Evolutionary conservation across 2,329 filamentous ascomycete genomes (phyloP), one percentile per base, ranked within the genome.

Genomic region (Ciborinia camelliae): DNA sequence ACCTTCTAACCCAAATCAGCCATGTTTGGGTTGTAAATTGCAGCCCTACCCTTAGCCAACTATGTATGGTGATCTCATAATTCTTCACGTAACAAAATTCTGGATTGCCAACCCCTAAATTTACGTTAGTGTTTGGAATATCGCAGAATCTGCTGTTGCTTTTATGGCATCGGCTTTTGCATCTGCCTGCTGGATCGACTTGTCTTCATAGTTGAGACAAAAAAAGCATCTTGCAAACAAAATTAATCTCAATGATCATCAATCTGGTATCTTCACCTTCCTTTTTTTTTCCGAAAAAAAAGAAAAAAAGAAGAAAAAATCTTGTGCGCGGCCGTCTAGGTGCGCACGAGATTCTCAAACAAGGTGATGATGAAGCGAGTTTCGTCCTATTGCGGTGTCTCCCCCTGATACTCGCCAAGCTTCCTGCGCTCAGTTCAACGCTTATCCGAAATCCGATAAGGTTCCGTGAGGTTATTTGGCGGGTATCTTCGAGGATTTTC

Each of bases 361-460:
- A 73, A 68, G 67, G 67, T 76, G 75, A 75, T 72, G 73, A 68
- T 68, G 65, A 77, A 78, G 75, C 75, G 77, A 77, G 77, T 78
- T 78, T 79, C 77, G 75, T 68, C 62, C 48, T 47, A 52, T 61
- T 61, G 55, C 23, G 28, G 37, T 66, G 30, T 48, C 23, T 63
- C 61, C 50, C 45, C 62, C 60, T 70, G 70, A 73, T 62, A 72
- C 71, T 62, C 52, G 72, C 70, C 71, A 73, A 73, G 72, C 67
- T 68, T 71, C 68, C 67, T 71, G 66, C 67, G 60, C 62, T 66
- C 61, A 64, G 64, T 63, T 20, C 32, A 59, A 26, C 57, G 65
- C 53, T 54, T 54, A 50, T 43, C 45, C 52, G 51, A 48, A 51
- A 62, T 55, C 60, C 35, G 65, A 67, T 67, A 37, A 65, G 26